These are phyloP conservation scores for Neurospora sp. DNA, from an alignment of 495 filamentous ascomycete species.

Conservation along the genomic window DNA sequence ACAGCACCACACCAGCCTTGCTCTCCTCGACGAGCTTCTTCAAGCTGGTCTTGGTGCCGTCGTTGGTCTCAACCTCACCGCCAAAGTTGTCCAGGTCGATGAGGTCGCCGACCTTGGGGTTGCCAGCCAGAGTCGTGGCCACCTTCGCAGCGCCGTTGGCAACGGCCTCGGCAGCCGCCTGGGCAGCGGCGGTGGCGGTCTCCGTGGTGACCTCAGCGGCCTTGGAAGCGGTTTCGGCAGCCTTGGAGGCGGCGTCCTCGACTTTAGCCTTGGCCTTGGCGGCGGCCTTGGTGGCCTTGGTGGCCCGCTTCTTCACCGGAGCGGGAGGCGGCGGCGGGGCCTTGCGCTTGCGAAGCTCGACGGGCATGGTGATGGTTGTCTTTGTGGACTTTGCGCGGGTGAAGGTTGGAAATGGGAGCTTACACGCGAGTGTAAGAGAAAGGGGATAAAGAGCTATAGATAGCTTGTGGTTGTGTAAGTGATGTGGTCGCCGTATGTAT, in stretches of 20 bases:
- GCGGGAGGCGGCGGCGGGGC: slow-evolving; percentile 46
- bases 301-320: slow-evolving; percentile 28
- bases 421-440: background rate
- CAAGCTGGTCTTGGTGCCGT: slow-evolving; percentile 67
- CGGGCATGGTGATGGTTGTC: slow-evolving; percentile 31
- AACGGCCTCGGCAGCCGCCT: slow-evolving; percentile 6
- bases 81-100: slow-evolving; percentile 65
- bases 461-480: background rate
- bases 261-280: slow-evolving; percentile 30
- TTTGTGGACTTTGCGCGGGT: background rate
- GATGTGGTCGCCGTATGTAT: background rate
- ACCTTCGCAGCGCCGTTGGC: slow-evolving; percentile 11
- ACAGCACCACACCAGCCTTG: slow-evolving; percentile 78
- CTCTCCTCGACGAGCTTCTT: slow-evolving; percentile 70
- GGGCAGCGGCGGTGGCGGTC: slow-evolving; percentile 2
- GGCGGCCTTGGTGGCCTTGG: slow-evolving; percentile 29
- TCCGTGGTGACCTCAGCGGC: too few species aligned
- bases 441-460: background rate
- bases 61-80: slow-evolving; percentile 75
- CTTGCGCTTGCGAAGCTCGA: slow-evolving; percentile 70
- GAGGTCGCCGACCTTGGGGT: slow-evolving; percentile 35
- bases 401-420: background rate
- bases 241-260: slow-evolving; percentile 23
- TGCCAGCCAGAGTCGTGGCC: slow-evolving; percentile 13
- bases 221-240: slow-evolving; percentile 10